A percentile compares a stretch with the other conserved stretches of the same genome.
phyloP scores from a whole-genome alignment of 768 basidiomycete genomes.

The Lentinula edodes region DNA sequence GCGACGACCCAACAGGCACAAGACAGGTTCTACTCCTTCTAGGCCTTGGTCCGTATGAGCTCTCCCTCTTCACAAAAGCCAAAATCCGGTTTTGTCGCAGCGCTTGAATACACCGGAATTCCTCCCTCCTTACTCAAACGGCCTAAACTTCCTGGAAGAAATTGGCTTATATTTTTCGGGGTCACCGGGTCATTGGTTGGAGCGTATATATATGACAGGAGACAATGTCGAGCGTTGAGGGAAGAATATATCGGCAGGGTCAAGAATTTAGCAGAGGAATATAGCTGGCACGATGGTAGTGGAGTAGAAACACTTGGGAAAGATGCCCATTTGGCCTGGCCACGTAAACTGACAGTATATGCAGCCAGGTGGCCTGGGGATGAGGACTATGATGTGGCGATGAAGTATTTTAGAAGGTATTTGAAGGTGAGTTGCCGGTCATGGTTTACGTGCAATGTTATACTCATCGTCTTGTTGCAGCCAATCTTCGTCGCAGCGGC shows the following conservation, averaged over 20 bases:
- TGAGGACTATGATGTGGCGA: conserved; percentile 79
- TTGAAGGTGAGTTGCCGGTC: conserved; percentile 68
- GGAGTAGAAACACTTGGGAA: conserved; percentile 18
- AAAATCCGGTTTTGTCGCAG: conserved; percentile 51
- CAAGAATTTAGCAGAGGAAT: conserved; percentile 63
- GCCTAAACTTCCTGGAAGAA: conserved; percentile 83
- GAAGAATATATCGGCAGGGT: conserved; percentile 78
- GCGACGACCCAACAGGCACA: too few relatives aligned
- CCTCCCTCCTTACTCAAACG: conserved; percentile 79
- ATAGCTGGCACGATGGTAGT: not conserved
- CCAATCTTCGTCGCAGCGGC: conserved; percentile 93
- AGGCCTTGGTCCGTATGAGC: not conserved
- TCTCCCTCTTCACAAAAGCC: not conserved
- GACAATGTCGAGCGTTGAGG: conserved; percentile 72
- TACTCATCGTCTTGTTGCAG: conserved; percentile 34
- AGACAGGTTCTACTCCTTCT: not conserved
- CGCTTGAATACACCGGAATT: conserved; percentile 64
- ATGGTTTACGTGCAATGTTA: conserved; percentile 11
- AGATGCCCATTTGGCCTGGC: conserved; percentile 49
- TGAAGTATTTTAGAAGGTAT: conserved; percentile 93
- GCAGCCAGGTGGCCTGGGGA: conserved; percentile 93
- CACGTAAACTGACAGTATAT: conserved; percentile 81
- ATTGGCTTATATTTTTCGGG: conserved; percentile 90
- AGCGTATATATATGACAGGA: conserved; percentile 82
- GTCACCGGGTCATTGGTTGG: conserved; percentile 67